Evolutionary conservation across 1,284 basidiomycete genomes (phyloP).

Genomic region (Gomphus bonarii): DNA sequence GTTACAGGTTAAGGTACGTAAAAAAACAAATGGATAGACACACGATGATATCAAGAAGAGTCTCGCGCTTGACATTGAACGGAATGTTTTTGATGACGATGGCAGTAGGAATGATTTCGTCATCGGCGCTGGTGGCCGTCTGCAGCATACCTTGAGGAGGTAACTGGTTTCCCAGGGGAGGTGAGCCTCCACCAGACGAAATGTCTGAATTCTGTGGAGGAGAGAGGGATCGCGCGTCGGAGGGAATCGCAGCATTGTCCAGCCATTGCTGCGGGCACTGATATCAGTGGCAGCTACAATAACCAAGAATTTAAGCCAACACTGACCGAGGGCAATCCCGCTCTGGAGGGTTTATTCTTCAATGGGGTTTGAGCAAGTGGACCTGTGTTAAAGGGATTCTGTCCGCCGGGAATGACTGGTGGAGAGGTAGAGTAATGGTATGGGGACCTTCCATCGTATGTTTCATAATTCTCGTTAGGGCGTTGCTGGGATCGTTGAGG

Average conservation of each 20-base stretch:
- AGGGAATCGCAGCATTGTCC: constrained; percentile 35
- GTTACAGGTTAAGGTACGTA: constrained; percentile 10
- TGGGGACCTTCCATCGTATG: constrained; percentile 38
- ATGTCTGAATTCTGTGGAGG: constrained; percentile 78
- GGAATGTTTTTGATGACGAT: constrained; percentile 99
- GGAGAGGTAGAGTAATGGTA: constrained; percentile 64
- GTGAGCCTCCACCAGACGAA: constrained; percentile 73
- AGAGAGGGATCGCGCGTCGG: constrained; percentile 68
- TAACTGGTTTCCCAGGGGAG: constrained; percentile 50
- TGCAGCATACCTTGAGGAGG: constrained; percentile 33
- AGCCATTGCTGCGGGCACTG: constrained; percentile 60
- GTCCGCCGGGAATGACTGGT: constrained; percentile 40
- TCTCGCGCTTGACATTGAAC: constrained; percentile 95
- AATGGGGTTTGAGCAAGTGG: constrained; percentile 53
- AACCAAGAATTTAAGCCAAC: constrained; percentile 11
- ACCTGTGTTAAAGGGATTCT: constrained; percentile 53
- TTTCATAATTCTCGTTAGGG: constrained; percentile 74
- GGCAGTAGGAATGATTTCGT: constrained; percentile 96
- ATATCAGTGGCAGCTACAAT: constrained; percentile 12
- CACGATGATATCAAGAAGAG: constrained; percentile 92
- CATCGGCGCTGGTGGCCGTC: constrained; percentile 37
- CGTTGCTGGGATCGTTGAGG: constrained; percentile 53
- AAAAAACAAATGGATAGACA: constrained; percentile 23
- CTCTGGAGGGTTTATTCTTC: constrained; percentile 60
- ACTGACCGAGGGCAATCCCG: constrained; percentile 62